Evolutionary conservation across 1,284 basidiomycete species (phyloP), one percentile per base, ranked within the genome.

Genomic region (Omphalotus olearius): DNA sequence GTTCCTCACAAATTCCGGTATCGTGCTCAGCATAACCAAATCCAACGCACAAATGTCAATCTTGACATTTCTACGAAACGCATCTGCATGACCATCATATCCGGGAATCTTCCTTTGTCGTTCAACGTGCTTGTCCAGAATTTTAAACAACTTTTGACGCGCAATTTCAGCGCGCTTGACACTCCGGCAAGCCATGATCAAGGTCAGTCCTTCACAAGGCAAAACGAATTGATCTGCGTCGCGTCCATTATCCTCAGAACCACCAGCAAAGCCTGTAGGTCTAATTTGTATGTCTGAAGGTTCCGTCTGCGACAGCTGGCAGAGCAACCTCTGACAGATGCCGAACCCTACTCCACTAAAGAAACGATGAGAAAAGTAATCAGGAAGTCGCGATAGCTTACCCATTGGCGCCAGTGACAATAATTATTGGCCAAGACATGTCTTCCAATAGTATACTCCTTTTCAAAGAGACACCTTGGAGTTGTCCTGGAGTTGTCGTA

Each of bases 111-210:
- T 52, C 47, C 67, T 65, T 35, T 74, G 63, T 50, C 57, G 61
- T 13, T 60, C 64, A 30, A 84, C 72, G 38, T 81, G 73, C 5
- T 69, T 60, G 61, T 92, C 85, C 14, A 88, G 66, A 18, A 78
- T 66, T 2, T 61, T 46, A 23, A 80, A 69, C 3, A 94, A 71
- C 39, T 79, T 71, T 20, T 66, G 61, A 23, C 76, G 74, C 4
- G 91, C 90, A 18, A 62, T 72, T 45, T 83, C 76, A 0, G 88
- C 93, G 23, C 85, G 80, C 50, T 75, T 68, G 46, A 69, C 69
- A 51, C 76, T 88, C 47, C 92, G 79, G 64, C 92, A 95, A 0
- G 91, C 93, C 70, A 96, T 77, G 56, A 96, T 81, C 37, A 96
- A 72, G 0, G 89, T 93, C 30, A 92, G 62, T 6, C 80, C 74